Conservation (phyloP, 2,329 filamentous ascomycete species). For the Fragosphaeria purpurea region DNA sequence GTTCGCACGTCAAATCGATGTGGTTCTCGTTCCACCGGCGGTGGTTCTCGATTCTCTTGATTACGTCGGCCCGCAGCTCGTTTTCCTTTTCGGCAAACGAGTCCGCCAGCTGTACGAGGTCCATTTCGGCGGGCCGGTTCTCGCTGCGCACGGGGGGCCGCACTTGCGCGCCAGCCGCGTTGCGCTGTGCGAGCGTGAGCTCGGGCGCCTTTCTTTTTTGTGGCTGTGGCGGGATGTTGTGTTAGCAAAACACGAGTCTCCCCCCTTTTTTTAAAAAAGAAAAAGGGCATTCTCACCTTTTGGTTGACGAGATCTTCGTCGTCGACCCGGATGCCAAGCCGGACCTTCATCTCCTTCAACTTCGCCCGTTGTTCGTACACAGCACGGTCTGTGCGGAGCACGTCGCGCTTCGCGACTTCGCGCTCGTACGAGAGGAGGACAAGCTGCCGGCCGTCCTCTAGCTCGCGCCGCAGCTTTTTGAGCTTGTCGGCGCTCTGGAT, state of each 20-base stretch:
- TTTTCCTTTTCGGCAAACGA: conserved; percentile 72
- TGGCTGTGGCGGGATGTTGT: conserved; percentile 32
- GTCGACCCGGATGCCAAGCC: conserved; percentile 79
- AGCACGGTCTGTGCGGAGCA: conserved; percentile 62
- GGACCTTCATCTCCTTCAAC: conserved; percentile 81
- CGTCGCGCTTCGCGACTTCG: conserved; percentile 68
- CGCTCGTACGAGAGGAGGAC: conserved; percentile 69
- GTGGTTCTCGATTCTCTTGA: conserved; percentile 79
- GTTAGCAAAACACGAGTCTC: too few species aligned
- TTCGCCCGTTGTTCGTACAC: conserved; percentile 75
- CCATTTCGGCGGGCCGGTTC: conserved; percentile 62
- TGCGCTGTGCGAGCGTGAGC: conserved; percentile 48
- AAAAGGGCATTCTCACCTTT: conserved; percentile 50
- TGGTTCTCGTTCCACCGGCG: conserved; percentile 85
- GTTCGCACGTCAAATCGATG: conserved; percentile 77
- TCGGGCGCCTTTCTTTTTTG: conserved; percentile 63
- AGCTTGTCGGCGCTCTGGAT: conserved; percentile 91
- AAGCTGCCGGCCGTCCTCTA: conserved; percentile 79
- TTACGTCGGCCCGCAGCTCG: conserved; percentile 70
- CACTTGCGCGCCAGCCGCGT: conserved; percentile 50
- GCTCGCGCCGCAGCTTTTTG: conserved; percentile 78
- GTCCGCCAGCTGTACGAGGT: conserved; percentile 68
- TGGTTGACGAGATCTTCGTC: conserved; percentile 93
- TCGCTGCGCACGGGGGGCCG: conserved; percentile 62
- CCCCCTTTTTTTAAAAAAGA: too few species aligned